Evolutionary conservation across 768 basidiomycete genomes (phyloP), one percentile per base, ranked within the genome.

Genomic region (Lactifluus piperatus): DNA sequence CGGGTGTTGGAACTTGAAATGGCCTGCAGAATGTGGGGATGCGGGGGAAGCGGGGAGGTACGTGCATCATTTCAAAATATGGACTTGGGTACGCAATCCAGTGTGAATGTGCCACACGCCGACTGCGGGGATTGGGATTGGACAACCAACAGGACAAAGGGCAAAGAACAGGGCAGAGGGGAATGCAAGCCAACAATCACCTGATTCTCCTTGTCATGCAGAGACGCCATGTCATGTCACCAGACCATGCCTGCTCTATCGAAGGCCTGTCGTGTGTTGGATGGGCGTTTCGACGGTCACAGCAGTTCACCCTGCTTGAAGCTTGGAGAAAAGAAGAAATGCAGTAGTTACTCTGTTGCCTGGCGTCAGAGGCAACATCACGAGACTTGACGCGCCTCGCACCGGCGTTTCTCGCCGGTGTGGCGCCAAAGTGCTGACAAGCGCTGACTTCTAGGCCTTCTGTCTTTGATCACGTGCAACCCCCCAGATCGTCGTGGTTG

Each of bases 341-440:
- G 27, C 16, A 50, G 45, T 37, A n/a, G n/a, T 24, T 26, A 53
- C 54, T 60, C 53, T 27, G 30, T 36, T 11, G 29, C 20, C 11
- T 24, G 16, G 54, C 34, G 48, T 26, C 58, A 55, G 58, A 53
- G 10, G 26, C n/a, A 49, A 54, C 8, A 54, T 59, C 58, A 50
- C 48, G 39, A 46, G 58, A 51, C 48, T 34, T 60, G 44, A 50
- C 7, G 54, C 53, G 27, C 58, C 48, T 60, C 48, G n/a, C 27
- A 54, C 43, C 26, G 48, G 26, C 32, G 41, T 55, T 49, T 43
- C 41, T 43, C 11, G 47, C 30, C 36, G 14, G 26, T 7, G 46
- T 32, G 46, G 47, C 47, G 48, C 37, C 30, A 22, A 32, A 32
- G 26, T 39, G 53, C 10, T 44, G 11, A 26, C 27, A 36, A 16